Evolutionary conservation across 1,284 basidiomycete genomes (phyloP).

Genomic region (Boletus subluridellus): DNA sequence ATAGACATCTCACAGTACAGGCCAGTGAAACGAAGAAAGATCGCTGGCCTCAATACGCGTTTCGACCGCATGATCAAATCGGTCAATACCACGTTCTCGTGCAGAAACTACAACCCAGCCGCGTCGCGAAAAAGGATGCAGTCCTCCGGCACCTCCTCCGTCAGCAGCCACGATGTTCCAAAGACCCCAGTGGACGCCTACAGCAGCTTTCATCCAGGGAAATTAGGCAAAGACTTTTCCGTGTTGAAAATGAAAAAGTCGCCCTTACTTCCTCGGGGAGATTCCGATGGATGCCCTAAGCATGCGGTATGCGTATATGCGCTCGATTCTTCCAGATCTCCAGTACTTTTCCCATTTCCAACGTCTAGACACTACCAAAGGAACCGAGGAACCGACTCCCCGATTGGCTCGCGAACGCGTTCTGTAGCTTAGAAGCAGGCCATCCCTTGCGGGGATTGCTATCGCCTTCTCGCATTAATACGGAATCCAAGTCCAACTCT

Average conservation of each 20-base stretch:
- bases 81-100: constrained; percentile 43
- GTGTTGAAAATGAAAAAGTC: constrained; percentile 41
- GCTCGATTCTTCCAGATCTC: constrained; percentile 11
- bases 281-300: constrained; percentile 6
- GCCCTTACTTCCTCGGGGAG: constrained; percentile 11
- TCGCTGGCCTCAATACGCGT: constrained; percentile 52
- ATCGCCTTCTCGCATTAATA: constrained; percentile 19
- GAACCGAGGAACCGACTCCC: constrained; percentile 36
- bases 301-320: constrained; percentile 37
- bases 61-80: constrained; percentile 65
- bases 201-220: constrained; percentile 32
- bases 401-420: constrained; percentile 45
- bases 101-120: constrained; percentile 17
- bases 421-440: constrained; percentile 38
- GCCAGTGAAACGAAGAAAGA: constrained; percentile 45
- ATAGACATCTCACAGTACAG: constrained; percentile 11
- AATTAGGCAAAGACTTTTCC: constrained; percentile 41
- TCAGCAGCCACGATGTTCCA: constrained; percentile 41
- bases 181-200: constrained; percentile 45
- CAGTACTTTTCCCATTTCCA: constrained; percentile 15
- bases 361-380: constrained; percentile 17
- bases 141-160: constrained; percentile 47
- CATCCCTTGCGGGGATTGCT: constrained; percentile 48
- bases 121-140: constrained; percentile 31
- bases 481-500: background rate